Percentiles rank a stretch among this genome's conserved stretches.
Evolutionary conservation across 2,329 filamentous ascomycete species (phyloP).

Genomic region (Scedosporium dehoogii): DNA sequence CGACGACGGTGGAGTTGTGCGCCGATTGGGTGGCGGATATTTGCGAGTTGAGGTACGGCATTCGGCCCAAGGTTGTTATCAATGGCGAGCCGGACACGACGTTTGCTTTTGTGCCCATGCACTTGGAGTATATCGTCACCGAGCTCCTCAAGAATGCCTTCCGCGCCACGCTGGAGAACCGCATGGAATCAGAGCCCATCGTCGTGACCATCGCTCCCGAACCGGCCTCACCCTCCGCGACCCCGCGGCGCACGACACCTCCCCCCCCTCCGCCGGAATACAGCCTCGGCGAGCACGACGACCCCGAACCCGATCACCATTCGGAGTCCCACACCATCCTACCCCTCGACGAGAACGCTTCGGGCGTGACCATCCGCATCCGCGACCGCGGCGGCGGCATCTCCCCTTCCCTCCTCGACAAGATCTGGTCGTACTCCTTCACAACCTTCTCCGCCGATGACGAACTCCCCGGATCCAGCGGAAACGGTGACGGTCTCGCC

Average conservation of each 20-base stretch:
- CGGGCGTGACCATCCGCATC: slow-evolving; percentile 90
- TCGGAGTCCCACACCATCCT: slow-evolving; percentile 28
- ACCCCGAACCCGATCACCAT: slow-evolving; percentile 8
- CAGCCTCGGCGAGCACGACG: not conserved
- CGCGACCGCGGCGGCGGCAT: slow-evolving; percentile 94
- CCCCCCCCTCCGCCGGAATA: slow-evolving; percentile 10
- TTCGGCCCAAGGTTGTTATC: slow-evolving; percentile 69
- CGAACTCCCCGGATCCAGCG: slow-evolving; percentile 28
- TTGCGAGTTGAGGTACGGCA: slow-evolving; percentile 90
- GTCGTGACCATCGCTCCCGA: slow-evolving; percentile 84
- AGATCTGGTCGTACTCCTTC: slow-evolving; percentile 96
- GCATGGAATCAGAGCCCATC: slow-evolving; percentile 69
- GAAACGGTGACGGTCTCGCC: slow-evolving; percentile 49
- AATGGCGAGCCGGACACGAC: slow-evolving; percentile 79
- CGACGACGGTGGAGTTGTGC: slow-evolving; percentile 71
- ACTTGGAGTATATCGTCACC: slow-evolving; percentile 94
- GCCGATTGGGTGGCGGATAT: slow-evolving; percentile 90
- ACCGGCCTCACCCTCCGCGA: slow-evolving; percentile 26
- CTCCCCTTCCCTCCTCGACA: slow-evolving; percentile 66
- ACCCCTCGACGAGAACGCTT: slow-evolving; percentile 54
- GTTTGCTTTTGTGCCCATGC: slow-evolving; percentile 90
- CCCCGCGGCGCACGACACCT: slow-evolving; percentile 12
- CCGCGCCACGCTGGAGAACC: slow-evolving; percentile 79
- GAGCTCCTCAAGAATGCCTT: slow-evolving; percentile 97
- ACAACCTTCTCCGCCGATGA: slow-evolving; percentile 73